These are phyloP conservation scores for Megacollybia marginata DNA, from an alignment of 768 basidiomycete genomes.

Conservation along the genomic window DNA sequence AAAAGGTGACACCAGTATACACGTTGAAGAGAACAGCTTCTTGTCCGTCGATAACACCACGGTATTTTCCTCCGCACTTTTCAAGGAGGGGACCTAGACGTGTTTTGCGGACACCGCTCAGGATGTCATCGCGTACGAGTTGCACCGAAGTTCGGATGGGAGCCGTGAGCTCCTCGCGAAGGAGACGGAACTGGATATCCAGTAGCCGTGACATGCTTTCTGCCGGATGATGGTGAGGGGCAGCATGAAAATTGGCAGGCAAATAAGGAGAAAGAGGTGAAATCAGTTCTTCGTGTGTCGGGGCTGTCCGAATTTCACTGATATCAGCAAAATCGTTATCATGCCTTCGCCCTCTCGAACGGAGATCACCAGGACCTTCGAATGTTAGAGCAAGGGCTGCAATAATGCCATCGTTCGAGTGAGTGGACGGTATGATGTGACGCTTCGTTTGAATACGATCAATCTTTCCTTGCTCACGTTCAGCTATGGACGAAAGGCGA, in stretches of 20 bases:
- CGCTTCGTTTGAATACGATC: constrained; percentile 6
- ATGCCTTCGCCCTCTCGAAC: constrained; percentile 48
- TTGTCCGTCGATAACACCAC: constrained; percentile 27
- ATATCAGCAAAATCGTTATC: constrained; percentile 62
- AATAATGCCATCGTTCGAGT: constrained; percentile 24
- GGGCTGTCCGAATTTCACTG: constrained; percentile 53
- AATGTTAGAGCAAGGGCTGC: constrained; percentile 33
- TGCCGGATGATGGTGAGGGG: constrained; percentile 52
- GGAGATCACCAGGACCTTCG: constrained; percentile 48
- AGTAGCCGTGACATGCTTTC: constrained; percentile 59
- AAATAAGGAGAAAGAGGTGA: constrained; percentile 44
- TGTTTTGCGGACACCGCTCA: constrained; percentile 17
- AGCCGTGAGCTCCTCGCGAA: constrained; percentile 62
- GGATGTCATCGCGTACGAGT: constrained; percentile 30
- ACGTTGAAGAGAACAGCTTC: constrained; percentile 56
- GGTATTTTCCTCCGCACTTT: constrained; percentile 54
- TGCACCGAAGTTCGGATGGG: constrained; percentile 28
- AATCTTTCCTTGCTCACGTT: constrained; percentile 34
- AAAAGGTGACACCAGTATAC: constrained; percentile 47
- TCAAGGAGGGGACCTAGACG: constrained; percentile 37
- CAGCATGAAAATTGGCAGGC: constrained; percentile 50
- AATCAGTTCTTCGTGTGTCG: constrained; percentile 61
- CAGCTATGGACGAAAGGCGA: constrained; percentile 34
- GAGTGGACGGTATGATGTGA: neutral
- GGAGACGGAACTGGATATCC: constrained; percentile 69